Conservation (phyloP, 2,329 filamentous ascomycete species). For the Dactylellina drechsleri region DNA sequence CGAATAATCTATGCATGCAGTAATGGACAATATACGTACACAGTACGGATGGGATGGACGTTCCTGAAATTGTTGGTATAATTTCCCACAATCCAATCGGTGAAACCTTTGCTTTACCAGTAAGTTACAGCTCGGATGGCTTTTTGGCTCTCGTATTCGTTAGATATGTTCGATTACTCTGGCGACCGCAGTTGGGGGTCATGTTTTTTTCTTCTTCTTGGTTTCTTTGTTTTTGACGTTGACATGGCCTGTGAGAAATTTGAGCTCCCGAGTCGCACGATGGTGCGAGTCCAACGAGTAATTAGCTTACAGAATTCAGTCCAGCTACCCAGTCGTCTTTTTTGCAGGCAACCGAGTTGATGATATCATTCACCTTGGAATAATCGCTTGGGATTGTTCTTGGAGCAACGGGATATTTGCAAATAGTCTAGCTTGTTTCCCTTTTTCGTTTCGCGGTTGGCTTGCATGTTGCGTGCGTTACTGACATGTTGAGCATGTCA, state of each 20-base stretch:
- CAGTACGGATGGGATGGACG: neutral
- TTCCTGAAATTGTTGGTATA: neutral
- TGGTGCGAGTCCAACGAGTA: neutral
- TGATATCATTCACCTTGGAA: conserved; percentile 23
- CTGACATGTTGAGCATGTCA: neutral
- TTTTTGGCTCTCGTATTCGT: neutral
- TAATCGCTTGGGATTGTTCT: neutral
- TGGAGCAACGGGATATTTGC: too few relatives aligned
- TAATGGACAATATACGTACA: too few relatives aligned
- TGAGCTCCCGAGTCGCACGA: conserved; percentile 27
- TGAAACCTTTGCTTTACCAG: too few relatives aligned
- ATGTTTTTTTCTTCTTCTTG: neutral
- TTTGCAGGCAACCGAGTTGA: conserved; percentile 25
- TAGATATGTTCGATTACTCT: neutral
- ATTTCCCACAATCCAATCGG: neutral
- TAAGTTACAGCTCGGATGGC: too few relatives aligned
- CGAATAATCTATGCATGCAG: neutral
- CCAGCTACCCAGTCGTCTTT: conserved; percentile 19
- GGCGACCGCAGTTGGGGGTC: too few relatives aligned
- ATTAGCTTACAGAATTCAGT: conserved; percentile 26
- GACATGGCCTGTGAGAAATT: neutral
- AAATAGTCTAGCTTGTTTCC: too few relatives aligned
- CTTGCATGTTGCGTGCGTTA: too few relatives aligned
- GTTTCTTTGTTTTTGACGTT: neutral
- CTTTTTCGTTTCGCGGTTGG: too few relatives aligned